phyloP scores from a whole-genome alignment of 208 protist genomes.

The Zelonia costaricensis region DNA sequence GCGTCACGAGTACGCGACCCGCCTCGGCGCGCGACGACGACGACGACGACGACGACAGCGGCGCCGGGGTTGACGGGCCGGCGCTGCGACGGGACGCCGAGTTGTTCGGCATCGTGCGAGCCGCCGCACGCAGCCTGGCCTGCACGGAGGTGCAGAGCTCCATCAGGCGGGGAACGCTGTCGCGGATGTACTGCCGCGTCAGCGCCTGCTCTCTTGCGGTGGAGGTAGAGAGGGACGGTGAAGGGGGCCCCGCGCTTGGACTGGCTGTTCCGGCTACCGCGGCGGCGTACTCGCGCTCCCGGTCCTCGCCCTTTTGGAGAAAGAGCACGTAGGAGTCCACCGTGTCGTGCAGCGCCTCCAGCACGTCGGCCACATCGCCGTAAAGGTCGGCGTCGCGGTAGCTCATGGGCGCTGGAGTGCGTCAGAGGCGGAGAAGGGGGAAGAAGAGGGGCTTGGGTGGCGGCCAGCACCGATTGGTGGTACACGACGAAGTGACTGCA shows the following conservation, averaged over 20 bases:
- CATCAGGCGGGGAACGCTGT: conserved; percentile 13
- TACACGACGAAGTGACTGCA: not conserved
- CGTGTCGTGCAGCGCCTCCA: conserved; percentile 29
- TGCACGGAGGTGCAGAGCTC: conserved; percentile 9
- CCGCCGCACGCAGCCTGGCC: conserved; percentile 6
- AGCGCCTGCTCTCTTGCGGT: not conserved
- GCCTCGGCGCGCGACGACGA: conserved; percentile 7
- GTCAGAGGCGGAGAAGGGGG: too few relatives aligned
- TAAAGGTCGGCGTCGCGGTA: conserved; percentile 19
- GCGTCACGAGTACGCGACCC: conserved; percentile 19
- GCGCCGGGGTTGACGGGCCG: too few relatives aligned
- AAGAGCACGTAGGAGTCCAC: conserved; percentile 12
- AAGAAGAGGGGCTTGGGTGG: too few relatives aligned
- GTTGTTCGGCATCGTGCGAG: not conserved
- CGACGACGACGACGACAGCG: too few relatives aligned
- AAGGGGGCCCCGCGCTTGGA: not conserved
- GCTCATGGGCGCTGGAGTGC: too few relatives aligned
- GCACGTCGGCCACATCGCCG: conserved; percentile 22
- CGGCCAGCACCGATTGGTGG: not conserved
- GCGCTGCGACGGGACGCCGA: not conserved
- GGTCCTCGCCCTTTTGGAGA: conserved; percentile 3
- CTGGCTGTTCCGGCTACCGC: too few relatives aligned
- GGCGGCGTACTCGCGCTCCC: not conserved
- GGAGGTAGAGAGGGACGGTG: not conserved
- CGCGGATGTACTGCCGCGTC: conserved; percentile 14